A percentile compares a stretch with the other conserved stretches of the same genome.
Evolutionary conservation across 371 early-diverging fungal species (phyloP).

Genomic region (Nematocida minor): DNA sequence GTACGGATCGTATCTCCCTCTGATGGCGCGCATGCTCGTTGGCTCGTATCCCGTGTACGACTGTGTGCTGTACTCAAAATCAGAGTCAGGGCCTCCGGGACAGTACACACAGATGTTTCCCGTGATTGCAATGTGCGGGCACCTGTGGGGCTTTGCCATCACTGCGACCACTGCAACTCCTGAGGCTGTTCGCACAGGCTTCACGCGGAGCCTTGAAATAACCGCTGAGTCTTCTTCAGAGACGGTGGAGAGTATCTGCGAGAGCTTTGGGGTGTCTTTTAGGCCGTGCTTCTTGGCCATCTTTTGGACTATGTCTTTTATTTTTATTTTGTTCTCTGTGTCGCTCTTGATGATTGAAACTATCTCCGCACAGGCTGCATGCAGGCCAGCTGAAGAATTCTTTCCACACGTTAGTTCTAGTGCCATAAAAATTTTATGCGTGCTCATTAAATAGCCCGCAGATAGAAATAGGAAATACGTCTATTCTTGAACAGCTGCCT

Average conservation of each 20-base stretch:
- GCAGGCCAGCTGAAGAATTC: slow-evolving; percentile 7
- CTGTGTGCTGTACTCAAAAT: slow-evolving; percentile 99
- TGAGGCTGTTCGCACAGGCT: slow-evolving; percentile 94
- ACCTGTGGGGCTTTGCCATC: slow-evolving; percentile 99
- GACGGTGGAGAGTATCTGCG: slow-evolving; percentile 96
- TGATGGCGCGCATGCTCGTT: slow-evolving; percentile 97
- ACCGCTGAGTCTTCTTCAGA: slow-evolving; percentile 83
- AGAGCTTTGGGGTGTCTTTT: slow-evolving; percentile 76
- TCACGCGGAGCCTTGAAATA: slow-evolving; percentile 80
- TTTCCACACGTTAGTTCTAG: slow-evolving; percentile 19
- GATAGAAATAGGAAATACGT: too few relatives aligned
- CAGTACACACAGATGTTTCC: slow-evolving; percentile 98
- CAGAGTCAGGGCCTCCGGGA: slow-evolving; percentile 98
- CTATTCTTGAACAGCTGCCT: too few relatives aligned
- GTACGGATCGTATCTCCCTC: slow-evolving; percentile 92
- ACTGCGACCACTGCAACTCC: slow-evolving; percentile 99
- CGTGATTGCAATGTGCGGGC: slow-evolving; percentile 99
- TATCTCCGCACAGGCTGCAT: slow-evolving; percentile 45
- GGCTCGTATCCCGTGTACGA: slow-evolving; percentile 99
- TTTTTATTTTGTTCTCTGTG: slow-evolving; percentile 60
- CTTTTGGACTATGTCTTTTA: slow-evolving; percentile 47
- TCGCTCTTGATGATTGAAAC: slow-evolving; percentile 50
- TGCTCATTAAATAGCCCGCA: background rate
- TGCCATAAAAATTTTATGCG: slow-evolving; percentile 28
- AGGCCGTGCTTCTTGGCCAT: slow-evolving; percentile 61